Evolutionary conservation across 768 basidiomycete genomes (phyloP).

Genomic region (Neoboletus brunneissimus): DNA sequence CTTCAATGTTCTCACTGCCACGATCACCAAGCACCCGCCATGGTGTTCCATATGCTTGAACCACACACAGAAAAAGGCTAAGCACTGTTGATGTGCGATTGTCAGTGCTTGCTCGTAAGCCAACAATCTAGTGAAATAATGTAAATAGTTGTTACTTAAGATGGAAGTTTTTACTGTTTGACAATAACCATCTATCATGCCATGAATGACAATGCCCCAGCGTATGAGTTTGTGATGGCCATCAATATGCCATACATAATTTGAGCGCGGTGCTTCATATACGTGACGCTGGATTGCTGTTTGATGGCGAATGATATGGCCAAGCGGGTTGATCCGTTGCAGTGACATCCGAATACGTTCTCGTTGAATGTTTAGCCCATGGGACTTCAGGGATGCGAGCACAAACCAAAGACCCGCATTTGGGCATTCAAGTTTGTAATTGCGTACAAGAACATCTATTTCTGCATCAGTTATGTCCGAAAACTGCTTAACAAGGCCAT

Average conservation of each 20-base stretch:
- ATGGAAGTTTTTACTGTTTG: too few relatives aligned
- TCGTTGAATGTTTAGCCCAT: too few relatives aligned
- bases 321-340: background rate
- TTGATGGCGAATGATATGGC: background rate
- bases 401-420: too few relatives aligned
- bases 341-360: too few relatives aligned
- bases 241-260: constrained; percentile 22
- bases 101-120: constrained; percentile 22
- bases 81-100: constrained; percentile 27
- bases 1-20: constrained; percentile 29
- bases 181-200: constrained; percentile 28
- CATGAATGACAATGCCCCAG: constrained; percentile 24
- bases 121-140: too few relatives aligned
- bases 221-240: constrained; percentile 26
- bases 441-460: too few relatives aligned
- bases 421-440: too few relatives aligned
- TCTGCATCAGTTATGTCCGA: too few relatives aligned
- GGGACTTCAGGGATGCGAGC: too few relatives aligned
- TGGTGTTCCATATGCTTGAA: constrained; percentile 10
- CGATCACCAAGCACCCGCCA: constrained; percentile 27
- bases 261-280: background rate
- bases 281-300: background rate
- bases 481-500: too few relatives aligned
- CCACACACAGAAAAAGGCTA: constrained; percentile 16
- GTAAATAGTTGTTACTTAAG: too few relatives aligned